Evolutionary conservation across 768 basidiomycete genomes (phyloP).

Genomic region (Filobasidium floriforme): DNA sequence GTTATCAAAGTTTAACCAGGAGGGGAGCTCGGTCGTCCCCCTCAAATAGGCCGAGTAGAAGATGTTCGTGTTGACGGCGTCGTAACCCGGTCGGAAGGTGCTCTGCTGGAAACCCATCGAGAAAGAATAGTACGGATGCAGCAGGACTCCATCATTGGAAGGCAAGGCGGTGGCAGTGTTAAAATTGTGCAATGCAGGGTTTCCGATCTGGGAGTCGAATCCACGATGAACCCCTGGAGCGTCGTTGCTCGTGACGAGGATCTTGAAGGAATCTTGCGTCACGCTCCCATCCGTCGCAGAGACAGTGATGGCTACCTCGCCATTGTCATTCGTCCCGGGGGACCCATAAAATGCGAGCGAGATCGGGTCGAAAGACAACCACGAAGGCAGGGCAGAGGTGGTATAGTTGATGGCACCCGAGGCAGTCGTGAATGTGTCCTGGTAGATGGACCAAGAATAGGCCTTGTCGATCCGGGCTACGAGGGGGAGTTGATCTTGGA

Average conservation of each 20-base stretch:
- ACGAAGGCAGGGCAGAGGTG: conserved; percentile 57
- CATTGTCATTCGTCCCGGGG: conserved; percentile 59
- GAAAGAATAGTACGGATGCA: conserved; percentile 84
- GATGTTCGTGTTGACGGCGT: conserved; percentile 45
- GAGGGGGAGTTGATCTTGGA: conserved; percentile 66
- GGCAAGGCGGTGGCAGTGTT: conserved; percentile 36
- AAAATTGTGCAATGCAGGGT: conserved; percentile 52
- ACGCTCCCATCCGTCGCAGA: conserved; percentile 53
- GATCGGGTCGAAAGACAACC: conserved; percentile 65
- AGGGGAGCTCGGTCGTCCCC: conserved; percentile 63
- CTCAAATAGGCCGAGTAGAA: conserved; percentile 61
- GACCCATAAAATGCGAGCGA: conserved; percentile 62
- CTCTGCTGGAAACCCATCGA: conserved; percentile 71
- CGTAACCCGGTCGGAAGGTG: conserved; percentile 54
- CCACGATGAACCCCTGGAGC: conserved; percentile 55
- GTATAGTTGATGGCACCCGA: conserved; percentile 49
- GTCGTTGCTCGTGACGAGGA: conserved; percentile 49
- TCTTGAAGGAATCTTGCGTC: conserved; percentile 27
- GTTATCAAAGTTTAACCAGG: conserved; percentile 69
- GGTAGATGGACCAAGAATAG: conserved; percentile 66
- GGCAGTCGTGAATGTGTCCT: conserved; percentile 55
- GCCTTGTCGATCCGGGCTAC: conserved; percentile 62
- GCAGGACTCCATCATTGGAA: conserved; percentile 52
- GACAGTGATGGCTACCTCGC: conserved; percentile 57
- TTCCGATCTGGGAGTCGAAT: conserved; percentile 63